phyloP scores from a whole-genome alignment of 2,329 filamentous ascomycete species.

The Alternaria panax region DNA sequence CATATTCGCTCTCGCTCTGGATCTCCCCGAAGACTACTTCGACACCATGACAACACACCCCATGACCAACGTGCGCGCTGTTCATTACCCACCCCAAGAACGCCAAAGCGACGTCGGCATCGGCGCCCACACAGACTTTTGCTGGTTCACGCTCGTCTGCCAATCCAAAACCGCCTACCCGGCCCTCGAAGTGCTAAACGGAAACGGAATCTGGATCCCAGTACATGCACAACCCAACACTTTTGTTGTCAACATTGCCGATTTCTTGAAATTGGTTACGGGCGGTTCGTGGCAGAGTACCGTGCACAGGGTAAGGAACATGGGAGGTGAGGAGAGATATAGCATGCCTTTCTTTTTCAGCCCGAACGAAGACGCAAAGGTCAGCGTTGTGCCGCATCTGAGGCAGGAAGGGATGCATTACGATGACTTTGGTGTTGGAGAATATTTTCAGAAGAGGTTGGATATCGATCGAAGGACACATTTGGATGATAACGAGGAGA shows the following conservation, averaged over 20 bases:
- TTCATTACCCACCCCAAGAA: slow-evolving; percentile 52
- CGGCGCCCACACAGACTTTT: slow-evolving; percentile 54
- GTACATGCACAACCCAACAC: slow-evolving; percentile 46
- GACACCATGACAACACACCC: slow-evolving; percentile 51
- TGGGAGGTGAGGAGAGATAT: slow-evolving; percentile 49
- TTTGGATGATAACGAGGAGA: slow-evolving; percentile 25
- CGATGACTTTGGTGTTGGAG: slow-evolving; percentile 42
- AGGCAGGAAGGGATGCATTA: slow-evolving; percentile 33
- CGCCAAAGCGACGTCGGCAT: slow-evolving; percentile 47
- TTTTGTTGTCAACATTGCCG: slow-evolving; percentile 54
- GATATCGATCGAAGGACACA: slow-evolving; percentile 45
- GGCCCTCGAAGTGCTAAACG: slow-evolving; percentile 53
- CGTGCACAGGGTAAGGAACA: slow-evolving; percentile 53
- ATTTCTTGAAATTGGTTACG: slow-evolving; percentile 53
- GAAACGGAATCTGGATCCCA: slow-evolving; percentile 52
- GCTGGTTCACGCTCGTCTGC: slow-evolving; percentile 53
- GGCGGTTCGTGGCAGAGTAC: slow-evolving; percentile 52
- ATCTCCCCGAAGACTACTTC: slow-evolving; percentile 50
- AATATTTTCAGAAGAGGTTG: slow-evolving; percentile 45
- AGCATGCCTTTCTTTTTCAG: slow-evolving; percentile 54
- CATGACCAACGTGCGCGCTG: slow-evolving; percentile 52
- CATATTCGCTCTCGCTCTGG: slow-evolving; percentile 51
- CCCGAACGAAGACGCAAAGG: slow-evolving; percentile 45
- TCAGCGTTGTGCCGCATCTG: slow-evolving; percentile 42
- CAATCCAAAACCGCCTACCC: slow-evolving; percentile 36